Percentiles rank a stretch among this genome's conserved stretches.
These are phyloP conservation scores for Tympanopsis confertula DNA, from an alignment of 2,329 filamentous ascomycete species.

Conservation along the genomic window DNA sequence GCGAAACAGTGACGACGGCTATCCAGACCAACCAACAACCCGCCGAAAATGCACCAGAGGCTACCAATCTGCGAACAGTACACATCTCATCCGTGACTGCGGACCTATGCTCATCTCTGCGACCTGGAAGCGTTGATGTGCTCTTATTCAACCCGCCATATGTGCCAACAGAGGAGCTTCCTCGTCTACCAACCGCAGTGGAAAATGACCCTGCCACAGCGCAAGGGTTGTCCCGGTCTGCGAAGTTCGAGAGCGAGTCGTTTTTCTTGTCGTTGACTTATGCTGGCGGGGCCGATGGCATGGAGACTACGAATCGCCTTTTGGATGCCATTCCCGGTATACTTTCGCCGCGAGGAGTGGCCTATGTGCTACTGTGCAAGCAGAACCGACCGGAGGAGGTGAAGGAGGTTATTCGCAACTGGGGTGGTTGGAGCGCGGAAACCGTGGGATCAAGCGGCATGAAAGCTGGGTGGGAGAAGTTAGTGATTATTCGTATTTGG, in stretches of 20 bases:
- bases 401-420: constrained; percentile 31
- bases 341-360: constrained; percentile 39
- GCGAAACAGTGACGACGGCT: constrained; percentile 50
- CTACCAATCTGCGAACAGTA: not conserved
- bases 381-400: constrained; percentile 50
- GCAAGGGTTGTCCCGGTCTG: constrained; percentile 11
- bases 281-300: constrained; percentile 49
- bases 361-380: constrained; percentile 50
- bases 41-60: constrained; percentile 45
- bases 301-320: constrained; percentile 50
- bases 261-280: constrained; percentile 58
- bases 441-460: constrained; percentile 45
- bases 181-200: constrained; percentile 30
- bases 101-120: constrained; percentile 57
- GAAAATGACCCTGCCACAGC: constrained; percentile 11
- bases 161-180: constrained; percentile 72
- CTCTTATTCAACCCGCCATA: constrained; percentile 96
- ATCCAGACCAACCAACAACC: constrained; percentile 16
- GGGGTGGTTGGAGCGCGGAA: constrained; percentile 42
- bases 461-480: constrained; percentile 53
- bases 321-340: constrained; percentile 37
- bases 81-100: constrained; percentile 39
- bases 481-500: constrained; percentile 50
- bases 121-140: constrained; percentile 56
- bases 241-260: constrained; percentile 65